phyloP scores from a whole-genome alignment of 305 asterid genomes.

The Solanum chacoense region DNA sequence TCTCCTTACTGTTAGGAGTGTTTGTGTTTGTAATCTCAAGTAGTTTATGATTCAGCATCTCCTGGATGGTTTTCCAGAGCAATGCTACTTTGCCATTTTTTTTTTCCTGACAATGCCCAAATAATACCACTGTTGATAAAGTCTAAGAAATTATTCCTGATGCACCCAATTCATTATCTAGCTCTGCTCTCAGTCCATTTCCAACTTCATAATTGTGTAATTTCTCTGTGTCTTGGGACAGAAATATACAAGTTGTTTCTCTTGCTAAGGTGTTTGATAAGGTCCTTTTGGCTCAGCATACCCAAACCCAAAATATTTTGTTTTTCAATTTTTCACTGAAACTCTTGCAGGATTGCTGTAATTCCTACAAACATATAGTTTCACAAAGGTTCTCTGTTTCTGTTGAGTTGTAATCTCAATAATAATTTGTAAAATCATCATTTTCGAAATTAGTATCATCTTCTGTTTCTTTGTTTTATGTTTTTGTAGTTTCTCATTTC shows the following conservation, averaged over 20 bases:
- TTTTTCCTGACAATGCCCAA: neutral
- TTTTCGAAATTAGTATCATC: neutral
- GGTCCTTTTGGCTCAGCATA: neutral
- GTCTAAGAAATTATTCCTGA: neutral
- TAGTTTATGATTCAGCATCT: neutral
- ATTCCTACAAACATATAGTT: neutral
- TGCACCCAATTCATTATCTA: neutral
- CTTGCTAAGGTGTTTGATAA: neutral
- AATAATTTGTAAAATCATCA: neutral
- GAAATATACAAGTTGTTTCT: neutral
- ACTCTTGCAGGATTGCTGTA: neutral
- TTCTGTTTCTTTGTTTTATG: neutral
- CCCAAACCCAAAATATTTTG: neutral
- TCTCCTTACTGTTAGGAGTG: constrained; percentile 3
- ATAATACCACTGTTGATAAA: neutral
- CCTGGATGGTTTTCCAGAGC: neutral
- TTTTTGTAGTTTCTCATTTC: neutral
- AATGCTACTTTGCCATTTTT: neutral
- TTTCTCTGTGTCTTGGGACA: neutral
- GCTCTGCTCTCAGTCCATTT: neutral
- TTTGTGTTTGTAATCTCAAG: neutral
- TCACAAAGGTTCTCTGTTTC: neutral
- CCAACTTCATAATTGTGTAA: neutral
- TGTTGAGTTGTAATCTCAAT: neutral
- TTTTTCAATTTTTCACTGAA: neutral